Evolutionary conservation across 2,329 filamentous ascomycete genomes (phyloP), one percentile per base, ranked within the genome.

Genomic region (Davidsoniella neocaledoniae): DNA sequence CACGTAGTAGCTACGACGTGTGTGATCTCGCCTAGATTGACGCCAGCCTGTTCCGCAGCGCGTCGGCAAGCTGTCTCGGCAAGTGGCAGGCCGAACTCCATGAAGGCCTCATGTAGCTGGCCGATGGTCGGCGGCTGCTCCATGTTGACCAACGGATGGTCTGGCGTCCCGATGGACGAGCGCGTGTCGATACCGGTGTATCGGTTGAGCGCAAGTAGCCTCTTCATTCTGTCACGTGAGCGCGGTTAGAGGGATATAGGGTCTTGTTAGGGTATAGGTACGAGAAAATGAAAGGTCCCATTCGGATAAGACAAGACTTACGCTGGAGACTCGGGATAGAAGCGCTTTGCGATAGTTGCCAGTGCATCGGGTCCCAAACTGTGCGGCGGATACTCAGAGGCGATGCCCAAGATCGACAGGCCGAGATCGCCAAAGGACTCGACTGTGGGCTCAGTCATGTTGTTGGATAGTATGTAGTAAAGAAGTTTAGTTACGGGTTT

Each of bases 1-100:
- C 79, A 83, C 4, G 78, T 82, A 0, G 77, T 80, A 21, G 77
- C 73, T 7, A 83, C 77, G 39, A 81, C 68, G 57, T 83, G 79
- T 2, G 78, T 83, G 54, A 83, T 77, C 47, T 77, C 65, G 2
- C 59, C 58, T 0, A 69, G 59, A 40, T 70, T 66, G 40, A 78
- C 60, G 14, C 66, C 64, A 4, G 76, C 73, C 59, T 79, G 75
- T 6, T 64, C 62, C 8, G 78, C 65, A 4, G 76, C 76, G 59
- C 76, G 74, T 23, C 66, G 64, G 19, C 73, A 66, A 2, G 76
- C 76, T 8, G 61, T 62, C 5, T 79, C 65, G 5, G 76, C 75
- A 1, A 80, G 64, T 1, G 74, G 73, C 2, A 80, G 66, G 10
- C 76, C 76, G 38, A 77, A 70, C 38, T 66, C 67, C 55, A 76